Percentiles rank a stretch among this genome's conserved stretches.
Conservation (phyloP, 2,329 filamentous ascomycete species). For the Falciphora oryzae region DNA sequence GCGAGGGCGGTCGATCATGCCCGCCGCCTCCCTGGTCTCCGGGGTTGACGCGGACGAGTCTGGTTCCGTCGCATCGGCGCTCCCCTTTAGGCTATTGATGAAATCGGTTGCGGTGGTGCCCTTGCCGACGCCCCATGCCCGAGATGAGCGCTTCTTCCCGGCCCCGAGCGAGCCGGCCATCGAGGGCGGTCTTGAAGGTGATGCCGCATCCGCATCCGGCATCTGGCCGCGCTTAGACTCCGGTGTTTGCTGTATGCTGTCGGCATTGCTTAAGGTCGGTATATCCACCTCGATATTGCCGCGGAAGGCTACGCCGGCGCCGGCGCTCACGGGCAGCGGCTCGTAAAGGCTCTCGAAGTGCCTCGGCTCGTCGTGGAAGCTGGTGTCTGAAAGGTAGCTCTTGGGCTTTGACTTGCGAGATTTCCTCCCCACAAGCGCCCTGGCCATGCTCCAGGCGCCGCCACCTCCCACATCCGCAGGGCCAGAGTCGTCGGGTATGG, state of each 20-base stretch:
- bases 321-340: constrained; percentile 16
- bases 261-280: constrained; percentile 16
- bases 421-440: constrained; percentile 4
- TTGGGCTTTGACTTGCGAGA: constrained; percentile 12
- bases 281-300: constrained; percentile 24
- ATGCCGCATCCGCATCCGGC: constrained; percentile 16
- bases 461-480: not conserved
- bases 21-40: not conserved
- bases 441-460: not conserved
- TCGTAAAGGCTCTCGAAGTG: constrained; percentile 13
- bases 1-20: constrained; percentile 4
- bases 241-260: constrained; percentile 20
- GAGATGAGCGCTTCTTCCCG: constrained; percentile 7
- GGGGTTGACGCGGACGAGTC: not conserved
- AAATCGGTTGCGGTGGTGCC: not conserved
- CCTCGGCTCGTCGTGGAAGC: constrained; percentile 17
- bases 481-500: not conserved
- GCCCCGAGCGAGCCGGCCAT: not conserved
- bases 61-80: not conserved
- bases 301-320: constrained; percentile 20
- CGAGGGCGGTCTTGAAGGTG: not conserved
- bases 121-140: not conserved
- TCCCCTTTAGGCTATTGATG: constrained; percentile 10
- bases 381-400: constrained; percentile 20
- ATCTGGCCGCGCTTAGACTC: constrained; percentile 9